Percentiles rank a stretch among this genome's conserved stretches.
Evolutionary conservation across 768 basidiomycete species (phyloP).

Genomic region (Mycena polygramma): DNA sequence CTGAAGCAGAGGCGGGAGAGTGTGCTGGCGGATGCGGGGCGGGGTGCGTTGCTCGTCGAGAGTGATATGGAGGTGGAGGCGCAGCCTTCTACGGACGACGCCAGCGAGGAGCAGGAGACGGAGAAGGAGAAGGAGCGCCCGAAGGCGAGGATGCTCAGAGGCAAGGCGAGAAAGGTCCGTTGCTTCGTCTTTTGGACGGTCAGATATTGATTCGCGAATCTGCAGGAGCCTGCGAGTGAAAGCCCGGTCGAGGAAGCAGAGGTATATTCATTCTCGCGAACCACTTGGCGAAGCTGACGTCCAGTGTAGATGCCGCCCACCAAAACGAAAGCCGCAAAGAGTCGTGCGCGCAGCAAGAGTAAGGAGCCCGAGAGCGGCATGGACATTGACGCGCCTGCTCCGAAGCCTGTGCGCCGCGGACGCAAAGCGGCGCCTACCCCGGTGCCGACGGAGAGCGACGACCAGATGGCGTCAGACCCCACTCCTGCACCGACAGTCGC

Average conservation of each 20-base stretch:
- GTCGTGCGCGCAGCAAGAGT: not conserved
- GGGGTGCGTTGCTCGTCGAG: not conserved
- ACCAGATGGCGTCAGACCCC: slow-evolving; percentile 22
- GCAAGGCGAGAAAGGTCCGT: slow-evolving; percentile 1
- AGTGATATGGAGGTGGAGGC: not conserved
- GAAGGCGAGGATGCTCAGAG: slow-evolving; percentile 11
- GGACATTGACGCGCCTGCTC: slow-evolving; percentile 15
- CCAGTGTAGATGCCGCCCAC: no score
- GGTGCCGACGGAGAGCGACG: slow-evolving; percentile 4
- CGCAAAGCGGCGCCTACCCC: slow-evolving; percentile 3
- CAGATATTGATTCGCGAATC: slow-evolving; percentile 40
- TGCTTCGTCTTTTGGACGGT: no score
- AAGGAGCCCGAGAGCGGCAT: slow-evolving; percentile 24
- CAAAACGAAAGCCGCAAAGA: not conserved
- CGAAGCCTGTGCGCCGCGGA: slow-evolving; percentile 13
- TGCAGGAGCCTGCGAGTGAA: slow-evolving; percentile 31
- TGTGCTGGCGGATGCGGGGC: slow-evolving; percentile 36
- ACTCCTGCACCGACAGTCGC: not conserved
- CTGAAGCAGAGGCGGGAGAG: slow-evolving; percentile 58
- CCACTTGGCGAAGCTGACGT: no score
- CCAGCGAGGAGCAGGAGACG: slow-evolving; percentile 39
- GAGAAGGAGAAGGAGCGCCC: slow-evolving; percentile 43
- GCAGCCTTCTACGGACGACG: not conserved
- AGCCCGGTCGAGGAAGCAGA: no score
- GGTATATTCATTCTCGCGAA: no score